Base-by-base conservation (phyloP, 1,284 basidiomycete species). In the Cutaneotrichosporon sp. region DNA sequence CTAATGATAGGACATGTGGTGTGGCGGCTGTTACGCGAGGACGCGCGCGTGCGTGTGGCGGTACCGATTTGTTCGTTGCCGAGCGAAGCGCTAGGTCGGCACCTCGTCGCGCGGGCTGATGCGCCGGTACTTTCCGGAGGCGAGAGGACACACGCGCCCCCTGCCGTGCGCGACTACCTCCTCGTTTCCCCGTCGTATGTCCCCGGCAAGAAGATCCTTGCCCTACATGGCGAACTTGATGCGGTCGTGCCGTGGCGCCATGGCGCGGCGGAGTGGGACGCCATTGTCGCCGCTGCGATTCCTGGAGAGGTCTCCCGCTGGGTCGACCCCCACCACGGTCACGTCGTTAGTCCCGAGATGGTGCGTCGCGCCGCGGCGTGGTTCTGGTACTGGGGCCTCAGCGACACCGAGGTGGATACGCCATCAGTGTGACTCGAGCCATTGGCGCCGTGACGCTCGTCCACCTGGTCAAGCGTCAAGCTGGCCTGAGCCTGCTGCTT, bases 131-230 rank as follows among this genome's bases (percentile, higher is more conserved):
- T n/a, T n/a, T n/a, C n/a, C n/a, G n/a, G n/a, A 4, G 47, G n/a
- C 38, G 17, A 37, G 23, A 30, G 15, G 23, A 33, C 36, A 20
- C 18, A 36, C 22, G 21, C 39, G 10, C 50, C 49, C n/a, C 10
- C 20, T 8, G 39, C 36, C 18, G 30, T 47, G 12, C 22, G 18
- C 8, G 10, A 15, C 26, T 55, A 21, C 45, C 47, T 41, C 21
- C 4, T 26, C 18, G 22, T n/a, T 15, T n/a, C n/a, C n/a, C n/a
- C 36, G n/a, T 17, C 38, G 30, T 89, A 86, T 68, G 55, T n/a
- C n/a, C n/a, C 77, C 1, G 82, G 81, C 0, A 87, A 87, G 74
- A 82, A 81, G 64, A 79, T 90, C 15, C 76, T 88, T 5, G 80
- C 85, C 0, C 69, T 89, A 4, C 83, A 83, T 1, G 87, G 78